A percentile compares a stretch with the other conserved stretches of the same genome.
Conservation (phyloP, 2,329 filamentous ascomycete genomes). For the Aspergillus fructus region DNA sequence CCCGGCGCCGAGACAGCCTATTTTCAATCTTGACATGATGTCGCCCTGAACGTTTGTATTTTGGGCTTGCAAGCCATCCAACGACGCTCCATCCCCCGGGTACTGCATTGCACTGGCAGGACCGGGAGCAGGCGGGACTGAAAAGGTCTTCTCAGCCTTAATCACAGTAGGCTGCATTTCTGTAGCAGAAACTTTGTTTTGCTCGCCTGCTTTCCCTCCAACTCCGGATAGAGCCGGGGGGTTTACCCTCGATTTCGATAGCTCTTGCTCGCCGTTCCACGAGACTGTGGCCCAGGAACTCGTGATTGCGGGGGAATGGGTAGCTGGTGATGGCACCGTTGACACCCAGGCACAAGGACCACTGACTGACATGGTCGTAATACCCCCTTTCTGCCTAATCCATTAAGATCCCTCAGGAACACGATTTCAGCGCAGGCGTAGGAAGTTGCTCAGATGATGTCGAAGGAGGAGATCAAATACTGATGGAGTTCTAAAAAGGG, state of each 20-base stretch:
- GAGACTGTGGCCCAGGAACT: slow-evolving; percentile 27
- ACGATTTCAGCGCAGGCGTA: not conserved
- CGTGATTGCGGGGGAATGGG: slow-evolving; percentile 29
- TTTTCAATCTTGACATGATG: slow-evolving; percentile 24
- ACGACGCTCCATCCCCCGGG: slow-evolving; percentile 20
- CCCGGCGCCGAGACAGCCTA: slow-evolving; percentile 26
- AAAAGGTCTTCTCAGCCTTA: slow-evolving; percentile 32
- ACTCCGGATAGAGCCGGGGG: slow-evolving; percentile 22
- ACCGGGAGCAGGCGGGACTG: slow-evolving; percentile 13
- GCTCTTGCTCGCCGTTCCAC: slow-evolving; percentile 26
- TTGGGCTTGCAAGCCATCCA: slow-evolving; percentile 16
- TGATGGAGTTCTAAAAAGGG: slow-evolving; percentile 7
- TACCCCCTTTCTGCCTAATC: slow-evolving; percentile 9
- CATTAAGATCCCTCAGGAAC: slow-evolving; percentile 9
- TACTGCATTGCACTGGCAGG: slow-evolving; percentile 16
- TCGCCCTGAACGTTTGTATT: slow-evolving; percentile 18
- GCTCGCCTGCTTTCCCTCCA: slow-evolving; percentile 22
- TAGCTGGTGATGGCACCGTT: slow-evolving; percentile 30
- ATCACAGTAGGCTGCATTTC: slow-evolving; percentile 27
- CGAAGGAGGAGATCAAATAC: not conserved
- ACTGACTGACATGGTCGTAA: slow-evolving; percentile 36
- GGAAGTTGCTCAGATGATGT: not conserved
- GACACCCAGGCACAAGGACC: slow-evolving; percentile 38
- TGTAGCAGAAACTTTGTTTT: slow-evolving; percentile 15
- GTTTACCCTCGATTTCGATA: slow-evolving; percentile 21